phyloP scores from a whole-genome alignment of 495 filamentous ascomycete species.

The Zalerion maritima region DNA sequence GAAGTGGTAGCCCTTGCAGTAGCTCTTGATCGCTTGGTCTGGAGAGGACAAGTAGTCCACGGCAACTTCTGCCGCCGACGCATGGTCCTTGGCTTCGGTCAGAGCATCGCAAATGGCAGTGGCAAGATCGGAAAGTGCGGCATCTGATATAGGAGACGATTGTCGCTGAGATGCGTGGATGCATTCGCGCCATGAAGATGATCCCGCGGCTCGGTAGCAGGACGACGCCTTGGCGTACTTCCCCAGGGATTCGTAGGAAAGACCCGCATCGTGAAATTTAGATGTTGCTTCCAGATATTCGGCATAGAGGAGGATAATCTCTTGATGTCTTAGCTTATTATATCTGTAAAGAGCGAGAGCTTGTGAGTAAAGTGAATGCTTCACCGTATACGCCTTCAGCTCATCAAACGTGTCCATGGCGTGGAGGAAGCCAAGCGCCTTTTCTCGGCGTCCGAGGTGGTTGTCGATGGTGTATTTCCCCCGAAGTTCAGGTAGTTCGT shows the following conservation, averaged over 20 bases:
- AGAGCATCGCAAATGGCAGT: conserved; percentile 52
- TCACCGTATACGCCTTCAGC: conserved; percentile 54
- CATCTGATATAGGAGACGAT: conserved; percentile 35
- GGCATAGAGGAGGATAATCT: conserved; percentile 64
- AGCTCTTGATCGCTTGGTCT: conserved; percentile 45
- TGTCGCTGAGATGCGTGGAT: conserved; percentile 59
- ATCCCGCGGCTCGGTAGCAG: conserved; percentile 63
- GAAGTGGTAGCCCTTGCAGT: conserved; percentile 77
- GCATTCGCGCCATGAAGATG: conserved; percentile 69
- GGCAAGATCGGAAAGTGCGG: conserved; percentile 50
- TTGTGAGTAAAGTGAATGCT: conserved; percentile 62
- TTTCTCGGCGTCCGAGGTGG: conserved; percentile 55
- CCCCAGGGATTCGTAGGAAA: conserved; percentile 74
- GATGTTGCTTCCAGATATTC: conserved; percentile 58
- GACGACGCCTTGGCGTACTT: conserved; percentile 56
- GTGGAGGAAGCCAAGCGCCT: conserved; percentile 66
- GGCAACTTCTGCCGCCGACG: conserved; percentile 63
- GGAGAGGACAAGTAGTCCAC: conserved; percentile 65
- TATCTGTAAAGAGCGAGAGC: conserved; percentile 79
- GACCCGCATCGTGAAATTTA: conserved; percentile 68
- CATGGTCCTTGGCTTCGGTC: conserved; percentile 67
- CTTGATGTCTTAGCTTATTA: conserved; percentile 37
- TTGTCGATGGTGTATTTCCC: conserved; percentile 79
- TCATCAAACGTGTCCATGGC: conserved; percentile 54
- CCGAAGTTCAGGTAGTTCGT: conserved; percentile 51